Evolutionary conservation across 2,329 filamentous ascomycete species (phyloP), one percentile per base, ranked within the genome.

Genomic region (Fusarium veterinarium): DNA sequence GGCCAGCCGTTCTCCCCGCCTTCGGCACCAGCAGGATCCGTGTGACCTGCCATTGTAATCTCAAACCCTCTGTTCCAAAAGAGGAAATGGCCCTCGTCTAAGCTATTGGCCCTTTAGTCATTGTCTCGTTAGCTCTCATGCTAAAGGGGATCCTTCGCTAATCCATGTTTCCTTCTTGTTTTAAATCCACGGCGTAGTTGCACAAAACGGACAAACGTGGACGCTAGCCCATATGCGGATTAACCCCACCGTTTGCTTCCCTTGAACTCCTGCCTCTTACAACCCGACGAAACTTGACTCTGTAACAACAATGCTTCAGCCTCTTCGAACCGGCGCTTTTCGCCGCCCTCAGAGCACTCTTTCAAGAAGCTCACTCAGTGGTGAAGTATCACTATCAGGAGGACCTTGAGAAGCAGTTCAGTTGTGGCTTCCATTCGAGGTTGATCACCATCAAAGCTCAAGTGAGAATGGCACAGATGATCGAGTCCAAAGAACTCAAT

Each of bases 291-390:
- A 86, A 86, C 84, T 78, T 72, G 72, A 77, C 78, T 78, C 62
- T 83, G 84, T 86, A 83, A 80, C 84, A 86, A 80, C 76, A 81
- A 75, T 86, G 84, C 84, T 81, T 86, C 84, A 86, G 80, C 75
- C 67, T 66, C 59, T 60, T 45, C 6, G 51, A 64, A 37, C 67
- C 51, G 52, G 67, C 48, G 40, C 20, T 64, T 30, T 51, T 49
- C 38, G 28, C 23, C 25, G 45, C 37, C 46, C 37, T 45, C 23
- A 33, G 52, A 46, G 60, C 57, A 59, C n/a, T 51, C 52, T 31
- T 49, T 68, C 35, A 31, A 68, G 56, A 52, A 63, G 42, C n/a
- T 52, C 57, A 49, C n/a, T 35, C 28, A 56, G 35, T 41, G 31
- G 41, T 49, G 45, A 59, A 41, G 12, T 60, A 41, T 37, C 52